Conservation (phyloP, 768 basidiomycete species). For the Mycena crocata region DNA sequence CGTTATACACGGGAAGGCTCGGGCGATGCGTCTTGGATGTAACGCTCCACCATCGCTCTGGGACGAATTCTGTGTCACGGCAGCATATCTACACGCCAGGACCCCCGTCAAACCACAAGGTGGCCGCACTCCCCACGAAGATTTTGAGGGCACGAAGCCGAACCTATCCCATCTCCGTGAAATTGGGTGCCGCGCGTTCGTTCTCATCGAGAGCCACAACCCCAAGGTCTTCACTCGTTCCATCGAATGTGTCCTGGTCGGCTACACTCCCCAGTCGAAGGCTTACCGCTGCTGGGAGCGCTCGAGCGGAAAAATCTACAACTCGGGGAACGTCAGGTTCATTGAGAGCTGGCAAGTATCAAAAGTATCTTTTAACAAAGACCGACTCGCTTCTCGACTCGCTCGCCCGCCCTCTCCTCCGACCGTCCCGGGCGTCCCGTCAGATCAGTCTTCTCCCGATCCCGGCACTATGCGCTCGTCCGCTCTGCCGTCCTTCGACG, state of each 20-base stretch:
- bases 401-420: not conserved
- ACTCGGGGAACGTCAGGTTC: not conserved
- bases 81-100: constrained; percentile 33
- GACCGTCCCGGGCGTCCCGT: not conserved
- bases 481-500: not conserved
- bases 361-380: not conserved
- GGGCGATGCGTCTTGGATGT: constrained; percentile 13
- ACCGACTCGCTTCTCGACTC: no score
- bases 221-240: constrained; percentile 35
- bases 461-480: not conserved
- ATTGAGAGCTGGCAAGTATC: not conserved
- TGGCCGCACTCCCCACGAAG: constrained; percentile 29
- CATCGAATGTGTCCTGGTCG: constrained; percentile 26
- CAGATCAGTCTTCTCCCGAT: not conserved
- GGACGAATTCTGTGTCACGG: constrained; percentile 34
- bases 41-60: constrained; percentile 30
- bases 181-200: constrained; percentile 30
- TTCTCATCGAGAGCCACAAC: constrained; percentile 30
- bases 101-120: constrained; percentile 21
- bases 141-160: constrained; percentile 24
- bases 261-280: constrained; percentile 35
- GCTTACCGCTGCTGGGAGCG: constrained; percentile 39
- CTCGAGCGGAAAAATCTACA: constrained; percentile 1
- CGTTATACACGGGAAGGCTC: constrained; percentile 19
- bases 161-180: constrained; percentile 27